phyloP scores from a whole-genome alignment of 116 monocot species.

The Cymodocea nodosa region DNA sequence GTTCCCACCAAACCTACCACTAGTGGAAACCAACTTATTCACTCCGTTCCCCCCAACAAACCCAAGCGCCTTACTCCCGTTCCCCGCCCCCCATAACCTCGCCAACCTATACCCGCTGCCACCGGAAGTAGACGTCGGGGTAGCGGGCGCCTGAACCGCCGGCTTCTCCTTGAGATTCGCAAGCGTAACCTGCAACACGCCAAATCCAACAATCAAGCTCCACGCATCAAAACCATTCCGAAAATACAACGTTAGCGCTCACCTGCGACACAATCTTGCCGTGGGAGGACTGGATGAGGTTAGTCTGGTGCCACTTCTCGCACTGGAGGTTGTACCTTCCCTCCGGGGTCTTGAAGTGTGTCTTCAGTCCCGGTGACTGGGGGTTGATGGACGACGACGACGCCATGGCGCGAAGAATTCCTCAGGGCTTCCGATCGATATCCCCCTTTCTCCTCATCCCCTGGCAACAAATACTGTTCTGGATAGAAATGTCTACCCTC shows the following conservation, averaged over 20 bases:
- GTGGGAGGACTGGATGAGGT: conserved; percentile 71
- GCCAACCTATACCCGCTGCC: conserved; percentile 51
- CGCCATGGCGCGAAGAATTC: neutral
- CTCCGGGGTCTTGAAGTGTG: conserved; percentile 91
- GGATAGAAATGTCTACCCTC: no score
- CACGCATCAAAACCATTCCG: neutral
- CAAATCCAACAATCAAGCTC: neutral
- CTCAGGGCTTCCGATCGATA: neutral
- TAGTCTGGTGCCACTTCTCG: conserved; percentile 79
- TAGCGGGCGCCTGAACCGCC: conserved; percentile 26
- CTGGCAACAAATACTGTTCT: no score
- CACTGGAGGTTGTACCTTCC: conserved; percentile 83
- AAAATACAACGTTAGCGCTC: neutral
- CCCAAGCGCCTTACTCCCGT: conserved; percentile 65
- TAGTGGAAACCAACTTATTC: conserved; percentile 31
- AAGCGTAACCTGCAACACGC: conserved; percentile 54
- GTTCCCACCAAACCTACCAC: conserved; percentile 38
- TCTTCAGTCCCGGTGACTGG: conserved; percentile 60
- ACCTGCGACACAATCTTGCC: conserved; percentile 83
- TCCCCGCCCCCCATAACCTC: conserved; percentile 59
- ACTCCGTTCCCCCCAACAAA: conserved; percentile 65
- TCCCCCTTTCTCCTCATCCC: conserved; percentile 1
- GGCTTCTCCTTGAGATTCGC: conserved; percentile 85
- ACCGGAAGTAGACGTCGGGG: conserved; percentile 30
- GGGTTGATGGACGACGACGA: conserved; percentile 45